Evolutionary conservation across 202 grass and related monocot species (phyloP), one percentile per base, ranked within the genome.

Genomic region (Saccharum hybrid): DNA sequence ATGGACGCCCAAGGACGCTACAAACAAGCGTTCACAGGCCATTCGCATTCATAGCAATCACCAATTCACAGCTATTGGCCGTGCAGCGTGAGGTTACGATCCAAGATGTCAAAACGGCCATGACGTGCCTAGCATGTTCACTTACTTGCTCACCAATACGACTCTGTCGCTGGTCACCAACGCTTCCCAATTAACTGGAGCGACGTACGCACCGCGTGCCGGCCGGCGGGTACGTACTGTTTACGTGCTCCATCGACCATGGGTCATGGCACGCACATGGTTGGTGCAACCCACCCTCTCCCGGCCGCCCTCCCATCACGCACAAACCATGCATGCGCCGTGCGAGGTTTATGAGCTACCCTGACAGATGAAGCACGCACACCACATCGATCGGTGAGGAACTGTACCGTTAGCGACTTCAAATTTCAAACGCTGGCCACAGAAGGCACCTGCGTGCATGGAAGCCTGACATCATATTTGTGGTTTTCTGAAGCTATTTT

Each of bases 281-380:
- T 62, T 36, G 62, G 61, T 39, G 66, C 63, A 86, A 89, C 45
- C 79, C 36, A 78, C 78, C 46, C 46, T 12, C 8, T 36, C 22
- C 4, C 40, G 40, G 9, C 9, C 0, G 8, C 5, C 49, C 52
- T 10, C 40, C 26, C 23, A 5, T 68, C 83, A 82, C 37, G 80
- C 73, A 33, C 77, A 78, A 72, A 42, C 67, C 88, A 78, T 86
- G 83, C 67, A 68, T 78, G 83, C 73, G 8, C 83, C 68, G 67
- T 90, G 83, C 74, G 31, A 67, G 69, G 67, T 67, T 90, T 78
- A 78, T 78, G 73, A 82, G 61, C 74, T 78, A 82, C 66, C 83
- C 22, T 62, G 61, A 82, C 73, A 78, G 88, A 86, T 86, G 78
- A 82, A 90, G 83, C 88, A 82, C 88, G 83, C 88, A 82, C 88